These are phyloP conservation scores for Colletotrichum sp. DNA, from an alignment of 2,329 filamentous ascomycete genomes.

Conservation along the genomic window DNA sequence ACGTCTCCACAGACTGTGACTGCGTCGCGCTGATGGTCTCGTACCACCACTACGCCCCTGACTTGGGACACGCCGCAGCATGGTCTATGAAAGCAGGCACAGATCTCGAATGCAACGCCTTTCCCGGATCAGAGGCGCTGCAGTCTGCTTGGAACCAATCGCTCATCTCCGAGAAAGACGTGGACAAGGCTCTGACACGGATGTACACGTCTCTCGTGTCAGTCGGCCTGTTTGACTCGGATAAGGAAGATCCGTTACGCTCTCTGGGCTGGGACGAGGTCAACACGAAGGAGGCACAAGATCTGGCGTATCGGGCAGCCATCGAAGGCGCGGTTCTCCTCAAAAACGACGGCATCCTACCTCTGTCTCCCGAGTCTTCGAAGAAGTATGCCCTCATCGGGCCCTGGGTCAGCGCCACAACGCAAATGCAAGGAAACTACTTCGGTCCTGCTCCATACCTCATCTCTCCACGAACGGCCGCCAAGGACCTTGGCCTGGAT, in stretches of 20 bases:
- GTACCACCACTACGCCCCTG: constrained; percentile 4
- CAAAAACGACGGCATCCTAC: constrained; percentile 59
- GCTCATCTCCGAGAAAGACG: constrained; percentile 31
- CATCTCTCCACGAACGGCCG: constrained; percentile 20
- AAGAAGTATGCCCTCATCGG: constrained; percentile 35
- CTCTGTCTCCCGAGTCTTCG: constrained; percentile 38
- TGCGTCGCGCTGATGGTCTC: constrained; percentile 15
- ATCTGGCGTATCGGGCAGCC: constrained; percentile 56
- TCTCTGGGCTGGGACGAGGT: constrained; percentile 61
- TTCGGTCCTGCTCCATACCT: constrained; percentile 26
- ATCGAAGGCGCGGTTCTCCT: constrained; percentile 52
- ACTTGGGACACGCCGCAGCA: constrained; percentile 36
- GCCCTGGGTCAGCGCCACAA: constrained; percentile 37
- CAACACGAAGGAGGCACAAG: constrained; percentile 55
- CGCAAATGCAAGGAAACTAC: constrained; percentile 23
- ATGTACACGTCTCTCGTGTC: constrained; percentile 60
- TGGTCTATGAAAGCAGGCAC: constrained; percentile 39
- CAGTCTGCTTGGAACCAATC: constrained; percentile 33
- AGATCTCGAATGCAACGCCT: constrained; percentile 34
- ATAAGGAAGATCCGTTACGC: constrained; percentile 47
- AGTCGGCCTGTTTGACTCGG: constrained; percentile 62
- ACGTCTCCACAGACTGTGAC: constrained; percentile 70
- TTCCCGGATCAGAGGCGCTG: constrained; percentile 11
- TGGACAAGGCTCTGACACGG: constrained; percentile 53
- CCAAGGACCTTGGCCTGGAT: constrained; percentile 30